Conservation (phyloP, 164 flowering plant species). For the Umbilicus rupestris region DNA sequence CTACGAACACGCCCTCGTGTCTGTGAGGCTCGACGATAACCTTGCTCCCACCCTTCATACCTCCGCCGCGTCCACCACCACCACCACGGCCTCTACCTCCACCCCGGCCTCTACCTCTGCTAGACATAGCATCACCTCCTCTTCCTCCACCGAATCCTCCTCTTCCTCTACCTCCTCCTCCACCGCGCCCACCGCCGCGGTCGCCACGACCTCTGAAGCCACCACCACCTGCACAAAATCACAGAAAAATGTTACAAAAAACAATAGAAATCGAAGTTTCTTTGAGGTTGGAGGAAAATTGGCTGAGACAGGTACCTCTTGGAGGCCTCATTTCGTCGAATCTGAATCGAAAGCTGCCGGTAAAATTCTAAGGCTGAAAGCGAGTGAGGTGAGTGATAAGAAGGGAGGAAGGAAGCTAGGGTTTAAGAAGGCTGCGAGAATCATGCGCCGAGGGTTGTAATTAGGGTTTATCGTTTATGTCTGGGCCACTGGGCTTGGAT, state of each 20-base stretch:
- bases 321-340: constrained; percentile 3
- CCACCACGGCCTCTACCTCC: constrained; percentile 42
- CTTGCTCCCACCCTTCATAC: constrained; percentile 82
- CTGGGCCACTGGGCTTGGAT: background rate
- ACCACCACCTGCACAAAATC: constrained; percentile 12
- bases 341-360: background rate
- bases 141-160: constrained; percentile 33
- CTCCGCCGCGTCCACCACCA: constrained; percentile 47
- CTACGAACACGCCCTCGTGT: constrained; percentile 85
- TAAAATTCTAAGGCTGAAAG: background rate
- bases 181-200: constrained; percentile 21
- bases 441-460: background rate
- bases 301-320: background rate
- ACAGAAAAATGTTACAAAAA: background rate
- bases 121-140: constrained; percentile 25
- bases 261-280: too few relatives aligned
- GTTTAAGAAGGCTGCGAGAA: background rate
- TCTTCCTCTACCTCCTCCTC: constrained; percentile 38
- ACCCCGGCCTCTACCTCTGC: constrained; percentile 18
- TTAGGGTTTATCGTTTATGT: background rate
- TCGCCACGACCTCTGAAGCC: constrained; percentile 28
- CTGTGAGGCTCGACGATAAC: constrained; percentile 84
- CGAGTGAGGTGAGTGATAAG: background rate
- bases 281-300: too few relatives aligned
- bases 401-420: background rate